Evolutionary conservation across 148 eudicot species (phyloP).

Genomic region (Nyssa sinensis): DNA sequence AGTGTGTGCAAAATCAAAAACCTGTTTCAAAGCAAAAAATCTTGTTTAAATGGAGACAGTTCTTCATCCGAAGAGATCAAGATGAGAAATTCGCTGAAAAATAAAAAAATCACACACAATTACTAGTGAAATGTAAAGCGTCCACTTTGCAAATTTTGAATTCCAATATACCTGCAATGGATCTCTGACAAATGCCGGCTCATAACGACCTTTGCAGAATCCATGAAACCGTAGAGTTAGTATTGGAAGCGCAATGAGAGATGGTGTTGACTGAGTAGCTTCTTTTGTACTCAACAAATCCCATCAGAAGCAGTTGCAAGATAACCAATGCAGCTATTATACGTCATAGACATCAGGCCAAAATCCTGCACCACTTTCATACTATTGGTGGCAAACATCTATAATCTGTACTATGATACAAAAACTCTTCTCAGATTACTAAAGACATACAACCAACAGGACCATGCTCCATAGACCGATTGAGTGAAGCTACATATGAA

Average conservation of each 20-base stretch:
- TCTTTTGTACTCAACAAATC: slow-evolving; percentile 64
- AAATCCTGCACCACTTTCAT: slow-evolving; percentile 80
- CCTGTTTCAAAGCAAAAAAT: too few relatives aligned
- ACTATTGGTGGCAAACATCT: slow-evolving; percentile 77
- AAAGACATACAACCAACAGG: background rate
- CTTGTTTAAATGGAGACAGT: too few relatives aligned
- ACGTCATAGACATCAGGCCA: slow-evolving; percentile 87
- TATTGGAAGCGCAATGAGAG: slow-evolving; percentile 68
- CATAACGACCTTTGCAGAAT: slow-evolving; percentile 76
- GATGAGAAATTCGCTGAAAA: too few relatives aligned
- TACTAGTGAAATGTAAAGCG: background rate
- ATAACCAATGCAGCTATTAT: slow-evolving; percentile 53
- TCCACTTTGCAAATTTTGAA: background rate
- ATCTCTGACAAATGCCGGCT: slow-evolving; percentile 63
- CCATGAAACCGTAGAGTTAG: slow-evolving; percentile 65
- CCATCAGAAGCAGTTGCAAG: slow-evolving; percentile 73
- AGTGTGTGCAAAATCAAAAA: too few relatives aligned
- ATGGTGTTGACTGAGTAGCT: slow-evolving; percentile 58
- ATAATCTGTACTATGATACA: slow-evolving; percentile 51
- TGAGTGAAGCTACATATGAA: too few relatives aligned
- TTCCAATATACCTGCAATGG: slow-evolving; percentile 63
- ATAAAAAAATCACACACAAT: too few relatives aligned
- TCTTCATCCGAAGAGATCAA: too few relatives aligned
- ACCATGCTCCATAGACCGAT: background rate
- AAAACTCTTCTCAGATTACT: background rate